A percentile compares a stretch with the other conserved stretches of the same genome.
phyloP scores from a whole-genome alignment of 2,329 filamentous ascomycete genomes.

The Colletotrichum sidae region DNA sequence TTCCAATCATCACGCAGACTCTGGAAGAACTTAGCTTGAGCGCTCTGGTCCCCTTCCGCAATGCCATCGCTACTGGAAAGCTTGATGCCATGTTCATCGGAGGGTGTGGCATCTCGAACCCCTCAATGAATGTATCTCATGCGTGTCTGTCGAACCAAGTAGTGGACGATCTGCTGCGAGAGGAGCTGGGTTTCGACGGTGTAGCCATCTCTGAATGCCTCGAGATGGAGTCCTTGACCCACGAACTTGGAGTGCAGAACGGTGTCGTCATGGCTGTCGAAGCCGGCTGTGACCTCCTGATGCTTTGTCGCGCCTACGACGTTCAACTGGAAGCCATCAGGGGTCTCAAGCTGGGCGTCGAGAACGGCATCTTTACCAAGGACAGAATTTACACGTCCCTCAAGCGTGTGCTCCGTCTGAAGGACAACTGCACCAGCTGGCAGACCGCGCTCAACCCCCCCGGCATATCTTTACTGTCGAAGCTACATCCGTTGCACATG shows the following conservation, averaged over 20 bases:
- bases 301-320: constrained; percentile 88
- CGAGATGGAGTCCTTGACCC: constrained; percentile 95
- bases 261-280: constrained; percentile 98
- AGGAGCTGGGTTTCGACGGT: constrained; percentile 88
- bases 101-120: constrained; percentile 91
- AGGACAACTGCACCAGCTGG: constrained; percentile 90
- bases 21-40: constrained; percentile 93
- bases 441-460: constrained; percentile 89
- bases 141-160: constrained; percentile 94
- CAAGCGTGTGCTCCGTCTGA: constrained; percentile 81
- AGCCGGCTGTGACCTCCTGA: constrained; percentile 91
- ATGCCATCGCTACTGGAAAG: constrained; percentile 83
- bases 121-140: constrained; percentile 94
- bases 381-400: constrained; percentile 85
- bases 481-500: constrained; percentile 85
- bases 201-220: constrained; percentile 96
- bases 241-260: constrained; percentile 96
- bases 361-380: constrained; percentile 89
- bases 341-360: constrained; percentile 87
- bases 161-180: constrained; percentile 88
- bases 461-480: constrained; percentile 80
- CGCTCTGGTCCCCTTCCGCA: constrained; percentile 90
- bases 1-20: constrained; percentile 95
- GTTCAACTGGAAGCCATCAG: constrained; percentile 93
- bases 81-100: constrained; percentile 96